Evolutionary conservation across 2,329 filamentous ascomycete species (phyloP).

Genomic region (Xylariaceae sp.): DNA sequence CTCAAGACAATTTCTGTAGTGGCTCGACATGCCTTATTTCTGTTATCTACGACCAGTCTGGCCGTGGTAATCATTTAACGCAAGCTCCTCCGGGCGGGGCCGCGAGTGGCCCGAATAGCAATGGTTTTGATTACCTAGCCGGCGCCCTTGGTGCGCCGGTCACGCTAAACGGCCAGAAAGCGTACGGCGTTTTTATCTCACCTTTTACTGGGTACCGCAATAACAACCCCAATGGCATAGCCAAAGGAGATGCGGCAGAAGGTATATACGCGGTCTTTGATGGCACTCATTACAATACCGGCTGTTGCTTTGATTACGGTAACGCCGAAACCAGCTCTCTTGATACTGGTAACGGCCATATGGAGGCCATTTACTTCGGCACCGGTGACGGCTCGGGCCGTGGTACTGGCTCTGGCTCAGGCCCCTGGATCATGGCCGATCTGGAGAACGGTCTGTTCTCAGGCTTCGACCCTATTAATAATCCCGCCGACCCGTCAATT

Average conservation of each 20-base stretch:
- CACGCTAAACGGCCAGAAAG: conserved; percentile 63
- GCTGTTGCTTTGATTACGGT: conserved; percentile 63
- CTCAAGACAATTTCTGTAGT: conserved; percentile 66
- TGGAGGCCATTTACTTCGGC: conserved; percentile 73
- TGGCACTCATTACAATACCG: conserved; percentile 62
- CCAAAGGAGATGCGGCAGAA: conserved; percentile 60
- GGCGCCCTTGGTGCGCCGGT: conserved; percentile 65
- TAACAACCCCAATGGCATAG: conserved; percentile 56
- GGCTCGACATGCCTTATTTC: conserved; percentile 66
- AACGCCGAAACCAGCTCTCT: conserved; percentile 58
- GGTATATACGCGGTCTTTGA: conserved; percentile 67
- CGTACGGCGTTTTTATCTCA: conserved; percentile 66
- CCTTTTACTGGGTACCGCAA: conserved; percentile 69
- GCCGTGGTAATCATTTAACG: conserved; percentile 64
- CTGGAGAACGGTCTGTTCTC: conserved; percentile 71
- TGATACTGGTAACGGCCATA: conserved; percentile 67
- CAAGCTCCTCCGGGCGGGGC: conserved; percentile 65
- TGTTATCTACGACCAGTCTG: conserved; percentile 71
- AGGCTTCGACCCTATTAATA: conserved; percentile 51
- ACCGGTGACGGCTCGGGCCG: conserved; percentile 58
- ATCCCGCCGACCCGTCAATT: conserved; percentile 58
- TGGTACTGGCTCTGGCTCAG: conserved; percentile 62
- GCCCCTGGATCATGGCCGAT: conserved; percentile 73
- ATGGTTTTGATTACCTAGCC: conserved; percentile 65
- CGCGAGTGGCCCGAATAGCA: conserved; percentile 55